These are phyloP conservation scores for Albifimbria verrucaria DNA, from an alignment of 2,329 filamentous ascomycete species.

Conservation along the genomic window DNA sequence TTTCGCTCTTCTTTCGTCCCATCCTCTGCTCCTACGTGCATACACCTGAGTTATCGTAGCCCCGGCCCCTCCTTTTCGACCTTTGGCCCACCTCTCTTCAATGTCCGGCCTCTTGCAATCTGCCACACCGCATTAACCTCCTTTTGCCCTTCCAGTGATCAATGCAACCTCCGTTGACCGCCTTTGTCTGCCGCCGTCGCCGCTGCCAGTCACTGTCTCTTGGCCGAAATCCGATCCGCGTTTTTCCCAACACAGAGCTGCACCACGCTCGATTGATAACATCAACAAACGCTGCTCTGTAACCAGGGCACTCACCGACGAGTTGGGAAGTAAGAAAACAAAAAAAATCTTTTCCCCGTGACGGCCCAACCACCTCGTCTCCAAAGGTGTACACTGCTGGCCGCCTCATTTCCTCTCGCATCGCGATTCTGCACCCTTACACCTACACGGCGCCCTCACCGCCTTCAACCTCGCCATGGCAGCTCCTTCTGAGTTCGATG, in stretches of 20 bases:
- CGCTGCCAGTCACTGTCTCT: not conserved
- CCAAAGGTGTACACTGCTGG: not conserved
- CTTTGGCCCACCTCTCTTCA: too few relatives aligned
- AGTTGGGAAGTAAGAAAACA: constrained; percentile 1
- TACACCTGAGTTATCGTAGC: not conserved
- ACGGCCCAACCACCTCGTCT: not conserved
- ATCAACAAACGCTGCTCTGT: not conserved
- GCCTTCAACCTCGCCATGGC: constrained; percentile 8
- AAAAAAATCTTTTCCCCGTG: not conserved
- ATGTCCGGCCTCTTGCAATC: not conserved
- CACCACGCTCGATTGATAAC: not conserved
- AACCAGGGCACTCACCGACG: not conserved
- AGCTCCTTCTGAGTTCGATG: constrained; percentile 23
- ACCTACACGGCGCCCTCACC: constrained; percentile 5
- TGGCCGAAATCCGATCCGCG: constrained; percentile 5
- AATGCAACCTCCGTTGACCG: not conserved
- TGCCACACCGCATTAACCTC: not conserved
- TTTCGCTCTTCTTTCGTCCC: not conserved
- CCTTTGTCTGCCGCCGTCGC: not conserved
- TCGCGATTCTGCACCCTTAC: not conserved
- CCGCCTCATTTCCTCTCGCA: not conserved
- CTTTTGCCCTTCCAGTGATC: not conserved
- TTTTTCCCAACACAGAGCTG: not conserved
- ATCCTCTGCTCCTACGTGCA: not conserved
- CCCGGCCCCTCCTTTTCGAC: not conserved